Conservation (phyloP, 78 protist species). For the Planoprotostelium fungivorum region DNA sequence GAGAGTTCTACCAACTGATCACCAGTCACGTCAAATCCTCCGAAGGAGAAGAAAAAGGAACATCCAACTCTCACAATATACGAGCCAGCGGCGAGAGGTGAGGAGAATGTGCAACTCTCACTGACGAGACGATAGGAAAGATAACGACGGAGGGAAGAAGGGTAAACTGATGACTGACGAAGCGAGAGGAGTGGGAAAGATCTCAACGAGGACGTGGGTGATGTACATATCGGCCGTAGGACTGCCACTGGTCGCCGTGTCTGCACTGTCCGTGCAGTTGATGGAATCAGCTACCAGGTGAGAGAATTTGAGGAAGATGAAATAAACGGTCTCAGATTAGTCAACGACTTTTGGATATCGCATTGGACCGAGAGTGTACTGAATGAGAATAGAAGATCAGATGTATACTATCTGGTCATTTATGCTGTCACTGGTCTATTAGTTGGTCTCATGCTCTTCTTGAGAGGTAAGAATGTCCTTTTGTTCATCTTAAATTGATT, state of each 20-base stretch:
- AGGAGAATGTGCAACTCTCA: neutral
- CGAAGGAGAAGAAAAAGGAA: conserved; percentile 4
- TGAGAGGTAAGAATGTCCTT: neutral
- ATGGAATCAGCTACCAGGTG: neutral
- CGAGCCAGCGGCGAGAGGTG: conserved; percentile 20
- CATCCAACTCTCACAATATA: neutral
- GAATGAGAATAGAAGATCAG: neutral
- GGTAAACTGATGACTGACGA: conserved; percentile 20
- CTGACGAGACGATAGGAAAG: neutral
- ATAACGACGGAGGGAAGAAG: neutral
- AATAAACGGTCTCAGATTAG: neutral
- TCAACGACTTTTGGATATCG: neutral
- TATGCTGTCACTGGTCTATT: neutral
- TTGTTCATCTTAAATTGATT: neutral
- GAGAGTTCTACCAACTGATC: conserved; percentile 14
- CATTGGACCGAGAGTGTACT: neutral
- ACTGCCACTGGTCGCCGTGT: neutral
- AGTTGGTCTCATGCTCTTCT: neutral
- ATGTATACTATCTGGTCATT: neutral
- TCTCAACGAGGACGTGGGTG: neutral
- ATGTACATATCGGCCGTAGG: neutral
- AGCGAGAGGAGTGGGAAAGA: conserved; percentile 46
- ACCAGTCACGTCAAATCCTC: conserved; percentile 7
- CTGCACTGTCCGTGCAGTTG: neutral
- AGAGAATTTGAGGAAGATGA: neutral